phyloP scores from a whole-genome alignment of 176 grass and related monocot genomes.

The Panicum miliaceum region DNA sequence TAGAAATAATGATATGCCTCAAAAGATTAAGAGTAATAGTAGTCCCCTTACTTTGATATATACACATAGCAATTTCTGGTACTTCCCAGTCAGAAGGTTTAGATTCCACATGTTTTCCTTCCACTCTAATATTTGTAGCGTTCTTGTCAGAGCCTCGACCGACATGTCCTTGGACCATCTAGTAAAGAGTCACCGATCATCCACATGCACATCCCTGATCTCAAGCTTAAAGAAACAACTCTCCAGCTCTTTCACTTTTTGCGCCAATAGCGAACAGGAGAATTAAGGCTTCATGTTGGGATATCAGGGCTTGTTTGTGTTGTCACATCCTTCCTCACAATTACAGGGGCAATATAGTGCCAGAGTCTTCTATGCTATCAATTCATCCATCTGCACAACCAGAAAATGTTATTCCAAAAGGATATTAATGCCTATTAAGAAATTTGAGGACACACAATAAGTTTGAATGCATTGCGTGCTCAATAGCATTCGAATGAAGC shows the following conservation, averaged over 20 bases:
- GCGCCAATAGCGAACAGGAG: constrained; percentile 38
- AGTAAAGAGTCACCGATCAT: constrained; percentile 69
- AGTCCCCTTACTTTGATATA: constrained; percentile 71
- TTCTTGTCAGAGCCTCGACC: constrained; percentile 50
- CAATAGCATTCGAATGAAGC: neutral
- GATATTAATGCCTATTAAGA: constrained; percentile 23
- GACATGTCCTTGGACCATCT: constrained; percentile 80
- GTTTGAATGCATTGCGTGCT: constrained; percentile 18
- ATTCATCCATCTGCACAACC: constrained; percentile 35
- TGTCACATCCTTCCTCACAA: constrained; percentile 64
- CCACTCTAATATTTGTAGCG: constrained; percentile 73
- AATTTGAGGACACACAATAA: constrained; percentile 27
- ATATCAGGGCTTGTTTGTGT: constrained; percentile 80
- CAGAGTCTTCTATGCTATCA: constrained; percentile 10
- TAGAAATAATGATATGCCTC: constrained; percentile 2
- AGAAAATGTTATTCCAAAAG: constrained; percentile 17
- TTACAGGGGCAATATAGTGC: constrained; percentile 30
- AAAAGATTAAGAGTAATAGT: constrained; percentile 15
- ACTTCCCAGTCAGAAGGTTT: constrained; percentile 67
- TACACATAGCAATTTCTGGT: constrained; percentile 55
- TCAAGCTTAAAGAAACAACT: constrained; percentile 74
- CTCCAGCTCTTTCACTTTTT: constrained; percentile 60
- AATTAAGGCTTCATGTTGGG: constrained; percentile 53
- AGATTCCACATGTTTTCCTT: constrained; percentile 64
- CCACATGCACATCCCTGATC: constrained; percentile 64